Base-by-base conservation (phyloP, 257 asterid genomes). In the Solanum chaucha region DNA sequence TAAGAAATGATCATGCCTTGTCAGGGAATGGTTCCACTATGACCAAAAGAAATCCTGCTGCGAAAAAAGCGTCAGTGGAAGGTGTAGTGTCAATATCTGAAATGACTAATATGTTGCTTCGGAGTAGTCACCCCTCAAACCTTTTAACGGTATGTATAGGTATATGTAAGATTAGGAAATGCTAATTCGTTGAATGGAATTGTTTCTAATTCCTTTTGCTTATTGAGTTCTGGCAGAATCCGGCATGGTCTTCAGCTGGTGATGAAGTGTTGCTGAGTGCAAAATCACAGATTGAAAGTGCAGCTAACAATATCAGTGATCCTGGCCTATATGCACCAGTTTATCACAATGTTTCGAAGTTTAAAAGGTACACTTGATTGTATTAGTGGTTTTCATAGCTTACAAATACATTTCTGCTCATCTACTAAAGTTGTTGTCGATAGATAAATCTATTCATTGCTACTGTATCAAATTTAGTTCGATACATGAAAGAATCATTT, bases 301-400 rank as follows among this genome's bases (percentile, higher is more conserved):
- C 89, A 24, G 51, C 90, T n/a, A 6, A 81, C n/a, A 48, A 64
- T 85, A 12, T 17, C 61, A 77, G 85, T 71, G 91, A 86, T 72
- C 88, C 87, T 14, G 64, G 85, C 59, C 87, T 95, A 64, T 88
- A 95, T 87, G 91, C 95, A 48, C 93, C 98, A 3, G 68, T 94
- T 91, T 95, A 88, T 89, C 93, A 93, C 82, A 94, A 93, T 73
- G 55, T 94, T 36, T 88, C 98, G 4, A 87, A 78, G 64, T 95
- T 95, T 85, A 35, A 86, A 41, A 93, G 96, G 98, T 93, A 89
- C 65, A 51, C 40, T 28, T 34, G 2, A 51, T 81, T 28, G 20
- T 30, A 15, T 15, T 15, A 26, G 61, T 8, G 40, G 84, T 44
- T 78, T 48, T 46, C 41, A 17, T 80, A 22, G 51, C 81, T 71